Evolutionary conservation across 352 stramenopile genomes (phyloP), one percentile per base, ranked within the genome.

Genomic region (Phytophthora citrophthora): DNA sequence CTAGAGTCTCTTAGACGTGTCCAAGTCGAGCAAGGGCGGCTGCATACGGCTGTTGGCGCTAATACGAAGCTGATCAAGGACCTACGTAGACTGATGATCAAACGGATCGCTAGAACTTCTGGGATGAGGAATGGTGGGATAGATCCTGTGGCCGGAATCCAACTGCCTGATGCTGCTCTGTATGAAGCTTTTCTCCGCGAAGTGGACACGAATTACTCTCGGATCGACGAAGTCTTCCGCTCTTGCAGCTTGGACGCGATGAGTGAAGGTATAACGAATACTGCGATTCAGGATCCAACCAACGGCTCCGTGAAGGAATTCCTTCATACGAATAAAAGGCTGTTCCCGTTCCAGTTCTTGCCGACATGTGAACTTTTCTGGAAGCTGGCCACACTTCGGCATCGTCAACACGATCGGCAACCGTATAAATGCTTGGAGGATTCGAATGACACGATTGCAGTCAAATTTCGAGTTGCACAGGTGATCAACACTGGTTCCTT

Each of bases 131-230:
- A 9, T 39, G 18, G 12, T 13, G 40, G 20, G 11, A 16, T 52
- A 27, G 4, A 26, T 24, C 24, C 3, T 39, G 10, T 36, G 9
- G 23, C 18, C 11, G 12, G 18, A 13, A 26, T 45, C 6, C 4
- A 38, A 16, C 43, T 36, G 9, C 18, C 56, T 5, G 27, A 58
- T 38, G 45, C 6, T 3, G 39, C 18, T 6, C 1, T 61, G 11
- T 61, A 40, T 20, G 23, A 46, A 1, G 40, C 39, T 16, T 60
- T 36, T 5, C 11, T 65, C 5, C 13, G 15, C 11, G 41, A 65
- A 43, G 8, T 62, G 31, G 32, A 68, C 7, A 32, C 12, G 1
- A 55, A 68, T 11, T 68, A 68, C 38, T 13, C 39, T 31, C 57
- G 24, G 15, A 64, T 65, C 8, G 51, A 68, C 7, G 32, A 62